Base-by-base conservation (phyloP, 495 filamentous ascomycete species). In the Hypoxylon lenormandii region DNA sequence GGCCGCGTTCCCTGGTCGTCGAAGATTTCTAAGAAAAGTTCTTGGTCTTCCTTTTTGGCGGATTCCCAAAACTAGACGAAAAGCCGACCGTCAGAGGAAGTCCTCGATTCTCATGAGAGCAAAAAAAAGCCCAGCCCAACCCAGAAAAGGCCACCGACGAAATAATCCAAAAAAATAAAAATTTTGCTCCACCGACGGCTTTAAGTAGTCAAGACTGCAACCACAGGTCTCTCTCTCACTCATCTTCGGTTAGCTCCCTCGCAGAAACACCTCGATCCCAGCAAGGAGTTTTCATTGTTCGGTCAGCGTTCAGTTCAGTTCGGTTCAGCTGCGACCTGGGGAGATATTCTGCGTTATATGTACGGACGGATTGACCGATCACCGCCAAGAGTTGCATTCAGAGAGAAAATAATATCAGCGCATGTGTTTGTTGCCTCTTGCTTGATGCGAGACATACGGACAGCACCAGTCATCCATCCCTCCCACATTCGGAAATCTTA, bases 391-490 rank as follows among this genome's bases (percentile, higher is more conserved):
- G 66, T 64, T 65, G 60, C 66, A 64, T 60, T 56, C 33, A 52
- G n/a, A 58, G 49, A 26, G 28, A 55, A 43, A 26, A 28, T n/a
- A n/a, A n/a, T n/a, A 1, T 23, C 52, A 43, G 36, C n/a, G 47
- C 57, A 58, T 33, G 58, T 66, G 68, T 66, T 71, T 71, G 68
- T 52, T 71, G 52, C 68, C 62, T 59, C 58, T 65, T 46, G 46
- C 42, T 53, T 70, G 23, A 71, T 71, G 68, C 68, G 62, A 66
- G 62, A 71, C 68, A 71, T 66, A 71, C 57, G 58, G 53, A 26
- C 68, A 63, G 48, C 68, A 59, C 62, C 62, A 62, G 62, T 62
- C 62, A 66, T 66, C 46, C 62, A 71, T 47, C 67, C 61, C 26
- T 65, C 61, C 57, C 61, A 61, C 40, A 36, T 66, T 52, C 28